Conservation (phyloP, 2,329 filamentous ascomycete species). For the Massarina eburnea region DNA sequence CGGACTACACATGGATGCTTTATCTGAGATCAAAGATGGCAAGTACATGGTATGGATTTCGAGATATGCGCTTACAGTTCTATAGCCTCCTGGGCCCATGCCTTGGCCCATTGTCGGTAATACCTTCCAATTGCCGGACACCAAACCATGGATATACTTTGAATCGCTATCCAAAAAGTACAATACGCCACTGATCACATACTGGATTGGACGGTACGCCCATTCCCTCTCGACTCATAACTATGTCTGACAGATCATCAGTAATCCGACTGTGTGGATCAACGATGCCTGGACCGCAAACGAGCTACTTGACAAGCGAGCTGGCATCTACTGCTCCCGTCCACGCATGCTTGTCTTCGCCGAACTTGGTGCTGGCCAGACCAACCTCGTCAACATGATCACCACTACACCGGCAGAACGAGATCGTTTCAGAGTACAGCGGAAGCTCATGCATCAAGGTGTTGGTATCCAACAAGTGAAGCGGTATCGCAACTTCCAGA, state of each 20-base stretch:
- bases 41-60: conserved; percentile 1
- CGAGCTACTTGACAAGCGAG: conserved; percentile 57
- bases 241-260: conserved; percentile 40
- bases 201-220: conserved; percentile 51
- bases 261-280: conserved; percentile 44
- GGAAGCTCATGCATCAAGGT: conserved; percentile 39
- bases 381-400: conserved; percentile 40
- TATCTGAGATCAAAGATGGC: conserved; percentile 54
- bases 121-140: conserved; percentile 56
- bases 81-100: conserved; percentile 57
- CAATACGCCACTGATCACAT: conserved; percentile 55
- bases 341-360: conserved; percentile 51
- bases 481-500: conserved; percentile 59
- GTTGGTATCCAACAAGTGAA: conserved; percentile 55
- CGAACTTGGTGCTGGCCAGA: conserved; percentile 38
- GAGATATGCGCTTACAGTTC: conserved; percentile 4
- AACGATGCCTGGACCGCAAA: conserved; percentile 53
- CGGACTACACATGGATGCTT: conserved; percentile 55
- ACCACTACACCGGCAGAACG: conserved; percentile 31
- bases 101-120: conserved; percentile 59
- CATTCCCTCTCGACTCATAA: conserved; percentile 11
- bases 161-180: conserved; percentile 56
- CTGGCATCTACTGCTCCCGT: conserved; percentile 55
- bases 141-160: conserved; percentile 62
- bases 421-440: conserved; percentile 33